Conservation (phyloP, 163 green algal genomes). For the Scenedesmus sp. region DNA sequence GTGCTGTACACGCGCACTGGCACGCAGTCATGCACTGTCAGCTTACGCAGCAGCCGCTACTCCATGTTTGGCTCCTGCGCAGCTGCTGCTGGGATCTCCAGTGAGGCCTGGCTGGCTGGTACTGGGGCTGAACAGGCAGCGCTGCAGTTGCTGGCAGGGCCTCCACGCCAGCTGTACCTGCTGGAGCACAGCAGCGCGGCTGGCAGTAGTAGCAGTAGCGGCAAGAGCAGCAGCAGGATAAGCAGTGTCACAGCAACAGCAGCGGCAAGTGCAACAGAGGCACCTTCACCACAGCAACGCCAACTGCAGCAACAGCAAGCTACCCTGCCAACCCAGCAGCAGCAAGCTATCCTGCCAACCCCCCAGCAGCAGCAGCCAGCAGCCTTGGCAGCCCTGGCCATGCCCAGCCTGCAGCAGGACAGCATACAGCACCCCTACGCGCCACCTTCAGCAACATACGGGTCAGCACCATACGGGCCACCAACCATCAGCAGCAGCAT, state of each 20-base stretch:
- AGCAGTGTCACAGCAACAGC: neutral
- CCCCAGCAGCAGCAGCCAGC: no score
- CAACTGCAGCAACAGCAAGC: neutral
- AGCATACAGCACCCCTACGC: no score
- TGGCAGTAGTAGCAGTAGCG: neutral
- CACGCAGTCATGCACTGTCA: neutral
- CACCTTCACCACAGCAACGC: neutral
- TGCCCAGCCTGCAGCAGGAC: no score
- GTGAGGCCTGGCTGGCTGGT: neutral
- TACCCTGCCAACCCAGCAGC: no score
- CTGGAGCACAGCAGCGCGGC: neutral
- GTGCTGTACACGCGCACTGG: neutral
- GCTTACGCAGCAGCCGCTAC: neutral
- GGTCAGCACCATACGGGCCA: no score
- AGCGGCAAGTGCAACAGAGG: neutral
- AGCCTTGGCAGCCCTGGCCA: no score
- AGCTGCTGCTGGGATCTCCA: neutral
- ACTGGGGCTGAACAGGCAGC: neutral
- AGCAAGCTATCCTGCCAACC: no score
- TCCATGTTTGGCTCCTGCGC: neutral
- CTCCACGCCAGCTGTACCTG: neutral
- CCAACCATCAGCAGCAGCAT: no score
- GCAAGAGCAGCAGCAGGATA: neutral
- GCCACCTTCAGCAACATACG: no score
- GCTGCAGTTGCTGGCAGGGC: neutral